These are phyloP conservation scores for Cruciata laevipes DNA, from an alignment of 257 asterid species.

Conservation along the genomic window DNA sequence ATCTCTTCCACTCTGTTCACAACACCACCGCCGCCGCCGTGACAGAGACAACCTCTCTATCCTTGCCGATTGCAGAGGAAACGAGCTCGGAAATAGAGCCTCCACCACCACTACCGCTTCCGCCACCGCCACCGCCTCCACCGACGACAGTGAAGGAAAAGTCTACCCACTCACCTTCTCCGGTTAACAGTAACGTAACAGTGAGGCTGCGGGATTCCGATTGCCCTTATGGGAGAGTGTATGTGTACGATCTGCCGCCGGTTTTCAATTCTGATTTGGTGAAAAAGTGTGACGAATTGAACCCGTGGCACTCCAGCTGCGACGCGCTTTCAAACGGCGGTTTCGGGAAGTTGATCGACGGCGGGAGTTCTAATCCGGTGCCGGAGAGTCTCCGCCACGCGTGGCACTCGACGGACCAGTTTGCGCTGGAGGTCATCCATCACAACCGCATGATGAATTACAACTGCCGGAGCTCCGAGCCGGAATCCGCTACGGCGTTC, in stretches of 20 bases:
- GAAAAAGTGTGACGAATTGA: slow-evolving; percentile 38
- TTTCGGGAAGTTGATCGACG: slow-evolving; percentile 45
- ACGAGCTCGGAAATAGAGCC: background rate
- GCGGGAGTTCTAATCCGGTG: slow-evolving; percentile 21
- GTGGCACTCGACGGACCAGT: slow-evolving; percentile 82
- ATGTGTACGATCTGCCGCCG: slow-evolving; percentile 46
- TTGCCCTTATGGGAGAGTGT: slow-evolving; percentile 51
- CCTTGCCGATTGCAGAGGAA: background rate
- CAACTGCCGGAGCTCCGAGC: slow-evolving; percentile 44
- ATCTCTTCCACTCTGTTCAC: background rate
- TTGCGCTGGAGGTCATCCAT: slow-evolving; percentile 49
- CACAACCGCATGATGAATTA: slow-evolving; percentile 55
- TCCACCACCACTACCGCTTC: background rate
- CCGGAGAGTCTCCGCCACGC: slow-evolving; percentile 34
- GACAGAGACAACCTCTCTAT: background rate
- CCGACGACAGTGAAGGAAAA: background rate
- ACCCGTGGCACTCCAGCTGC: slow-evolving; percentile 65
- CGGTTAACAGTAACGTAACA: background rate
- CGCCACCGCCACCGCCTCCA: background rate
- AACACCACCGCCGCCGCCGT: background rate
- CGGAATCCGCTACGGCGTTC: slow-evolving; percentile 52
- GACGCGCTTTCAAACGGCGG: slow-evolving; percentile 60
- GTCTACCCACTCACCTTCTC: background rate
- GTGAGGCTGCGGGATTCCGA: background rate
- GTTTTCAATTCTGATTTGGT: slow-evolving; percentile 41